Percentiles rank a stretch among this genome's conserved stretches.
phyloP scores from a whole-genome alignment of 257 asterid genomes.

The Nemophila menziesii region DNA sequence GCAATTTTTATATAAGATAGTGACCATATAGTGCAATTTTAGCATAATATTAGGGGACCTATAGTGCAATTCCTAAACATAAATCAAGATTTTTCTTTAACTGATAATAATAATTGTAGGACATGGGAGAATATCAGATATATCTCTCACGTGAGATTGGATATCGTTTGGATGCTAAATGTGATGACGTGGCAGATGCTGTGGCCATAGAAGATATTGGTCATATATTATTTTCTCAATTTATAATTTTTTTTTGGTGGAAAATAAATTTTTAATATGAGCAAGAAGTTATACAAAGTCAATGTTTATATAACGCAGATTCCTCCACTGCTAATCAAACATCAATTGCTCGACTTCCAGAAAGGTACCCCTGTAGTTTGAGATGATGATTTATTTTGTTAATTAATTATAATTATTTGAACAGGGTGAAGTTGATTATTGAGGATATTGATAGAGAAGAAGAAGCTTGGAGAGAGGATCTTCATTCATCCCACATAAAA shows the following conservation, averaged over 20 bases:
- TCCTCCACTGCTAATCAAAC: conserved; percentile 47
- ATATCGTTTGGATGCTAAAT: conserved; percentile 68
- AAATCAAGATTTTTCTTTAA: not conserved
- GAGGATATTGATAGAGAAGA: conserved; percentile 99
- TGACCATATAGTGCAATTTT: too few species aligned
- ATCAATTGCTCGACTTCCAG: conserved; percentile 87
- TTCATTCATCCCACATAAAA: conserved; percentile 89
- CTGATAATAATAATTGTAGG: conserved; percentile 38
- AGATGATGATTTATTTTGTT: not conserved
- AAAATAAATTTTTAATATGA: too few species aligned
- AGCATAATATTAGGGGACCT: too few species aligned
- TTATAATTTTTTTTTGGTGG: too few species aligned
- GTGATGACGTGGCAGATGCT: conserved; percentile 68
- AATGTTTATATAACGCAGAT: too few species aligned
- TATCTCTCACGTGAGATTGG: conserved; percentile 84
- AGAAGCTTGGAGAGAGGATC: conserved; percentile 79
- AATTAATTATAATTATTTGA: conserved; percentile 13
- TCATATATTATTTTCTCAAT: conserved; percentile 14
- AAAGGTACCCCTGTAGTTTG: conserved; percentile 52
- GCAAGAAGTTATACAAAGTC: too few species aligned
- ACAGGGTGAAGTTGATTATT: conserved; percentile 81
- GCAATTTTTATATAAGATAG: too few species aligned
- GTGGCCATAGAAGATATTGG: conserved; percentile 64
- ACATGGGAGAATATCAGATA: conserved; percentile 65
- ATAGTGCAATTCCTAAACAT: too few species aligned